Base-by-base conservation (phyloP, 768 basidiomycete species). In the Phaffia tasmanica region DNA sequence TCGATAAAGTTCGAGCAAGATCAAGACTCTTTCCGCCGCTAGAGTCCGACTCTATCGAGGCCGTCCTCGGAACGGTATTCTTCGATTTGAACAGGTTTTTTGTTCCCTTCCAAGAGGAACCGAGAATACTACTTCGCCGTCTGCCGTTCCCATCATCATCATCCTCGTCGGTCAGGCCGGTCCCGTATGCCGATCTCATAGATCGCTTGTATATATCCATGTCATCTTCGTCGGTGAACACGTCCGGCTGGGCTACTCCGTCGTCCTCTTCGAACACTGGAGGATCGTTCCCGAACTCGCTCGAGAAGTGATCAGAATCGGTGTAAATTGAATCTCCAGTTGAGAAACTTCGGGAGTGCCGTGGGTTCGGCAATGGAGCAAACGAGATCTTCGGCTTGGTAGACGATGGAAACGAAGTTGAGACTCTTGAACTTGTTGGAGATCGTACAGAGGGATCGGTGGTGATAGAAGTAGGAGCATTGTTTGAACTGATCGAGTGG, bases 361-460 rank as follows among this genome's bases (percentile, higher is more conserved):
- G 14, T 21, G 66, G 66, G n/a, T 62, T 62, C 0, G 66, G 66
- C 2, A 67, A 62, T 18, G 66, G 66, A 2, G 66, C 66, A 21
- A 67, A 67, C 56, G 57, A 57, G 66, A 67, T 67, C 47, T 61
- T 62, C 14, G 51, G 32, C 48, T 32, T 62, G 61, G 11, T 42
- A 4, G 35, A 42, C 35, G 35, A 42, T 42, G 35, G 35, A 42
- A 42, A 42, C 35, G 35, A 42, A 11, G 35, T 11, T 42, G 35
- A 42, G 6, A 42, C 35, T 42, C 11, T 42, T 11, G 35, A 42
- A 11, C 11, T 42, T 11, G 35, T 42, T 42, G 35, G 35, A 4
- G 11, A 11, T 42, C 6, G 35, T 42, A 42, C 35, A 11, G 35
- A 42, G 11, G 35, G 35, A 11, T 42, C 35, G 35, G 35, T 42